Base-by-base conservation (phyloP, 1,139 yeast species). In the Arxiozyma slooffiae region DNA sequence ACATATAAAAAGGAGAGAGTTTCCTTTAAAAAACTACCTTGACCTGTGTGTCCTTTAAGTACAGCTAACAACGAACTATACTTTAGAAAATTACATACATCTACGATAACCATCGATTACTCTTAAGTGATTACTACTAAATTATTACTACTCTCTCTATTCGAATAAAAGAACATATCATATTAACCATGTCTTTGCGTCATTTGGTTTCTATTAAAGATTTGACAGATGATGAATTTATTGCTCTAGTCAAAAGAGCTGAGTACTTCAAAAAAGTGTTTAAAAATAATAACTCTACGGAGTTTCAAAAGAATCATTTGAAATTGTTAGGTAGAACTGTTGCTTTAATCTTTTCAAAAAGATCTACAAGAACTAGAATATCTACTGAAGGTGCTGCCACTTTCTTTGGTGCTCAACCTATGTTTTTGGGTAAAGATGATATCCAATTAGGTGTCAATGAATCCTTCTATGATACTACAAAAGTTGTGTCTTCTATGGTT, bases 361-460 rank as follows among this genome's bases (percentile, higher is more conserved):
- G 98, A 68, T 86, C 96, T 9, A 92, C 98, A 34, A 79, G 98
- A 70, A 92, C 98, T 38, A 80, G 98, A 68, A 80, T 92, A 42
- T 88, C 97, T 42, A 79, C 92, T 4, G 98, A 92, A 68, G 97
- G 96, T 49, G 98, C 98, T 4, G 87, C 90, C 17, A 77, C 88
- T 1, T 90, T 84, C 65, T 85, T 92, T 57, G 98, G 98, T 20
- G 98, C 94, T 7, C 94, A 83, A 58, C 96, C 98, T 16, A 85
- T 92, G 95, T 92, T 92, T 63, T 75, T 92, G 57, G 97, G 98
- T 49, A 87, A 85, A 61, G 97, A 90, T 59, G 98, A 92, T 63
- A 92, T 92, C 63, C 98, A 92, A 70, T 74, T 92, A 53, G 98
- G 98, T 58, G 92, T 88, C 44, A 92, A 92, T 65, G 98, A 92